A percentile compares a stretch with the other conserved stretches of the same genome.
Conservation (phyloP, 2,329 filamentous ascomycete species). For the Fusarium nanum region DNA sequence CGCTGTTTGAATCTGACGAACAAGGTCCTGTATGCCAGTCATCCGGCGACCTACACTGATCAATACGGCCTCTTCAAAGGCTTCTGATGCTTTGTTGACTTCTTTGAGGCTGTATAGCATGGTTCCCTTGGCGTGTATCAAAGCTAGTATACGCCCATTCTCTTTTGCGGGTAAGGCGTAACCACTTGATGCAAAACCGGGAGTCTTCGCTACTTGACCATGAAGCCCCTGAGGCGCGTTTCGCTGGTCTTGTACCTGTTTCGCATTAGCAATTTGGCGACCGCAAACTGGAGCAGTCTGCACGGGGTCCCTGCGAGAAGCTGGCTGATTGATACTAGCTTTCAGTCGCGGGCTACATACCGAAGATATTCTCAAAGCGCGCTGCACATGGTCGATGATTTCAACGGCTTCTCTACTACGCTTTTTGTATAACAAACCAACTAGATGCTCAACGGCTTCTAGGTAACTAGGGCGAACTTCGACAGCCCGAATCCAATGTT, state of each 20-base stretch:
- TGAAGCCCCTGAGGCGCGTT: constrained; percentile 21
- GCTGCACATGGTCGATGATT: constrained; percentile 87
- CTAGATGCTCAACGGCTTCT: constrained; percentile 93
- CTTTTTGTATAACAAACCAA: constrained; percentile 87
- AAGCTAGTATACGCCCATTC: constrained; percentile 91
- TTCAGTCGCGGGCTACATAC: constrained; percentile 17
- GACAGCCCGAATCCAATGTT: constrained; percentile 87
- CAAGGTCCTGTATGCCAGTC: constrained; percentile 79
- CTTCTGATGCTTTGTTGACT: constrained; percentile 80
- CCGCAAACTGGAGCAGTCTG: constrained; percentile 10
- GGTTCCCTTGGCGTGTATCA: constrained; percentile 98
- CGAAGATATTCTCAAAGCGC: constrained; percentile 66
- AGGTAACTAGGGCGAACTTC: constrained; percentile 87
- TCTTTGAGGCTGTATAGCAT: constrained; percentile 94
- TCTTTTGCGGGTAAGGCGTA: constrained; percentile 87
- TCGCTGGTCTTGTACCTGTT: constrained; percentile 43
- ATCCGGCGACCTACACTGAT: constrained; percentile 82
- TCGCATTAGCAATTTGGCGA: constrained; percentile 40
- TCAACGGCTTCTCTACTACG: constrained; percentile 86
- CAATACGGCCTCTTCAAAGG: constrained; percentile 94
- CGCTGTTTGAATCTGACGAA: constrained; percentile 79
- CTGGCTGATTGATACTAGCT: background rate
- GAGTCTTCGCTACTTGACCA: constrained; percentile 35
- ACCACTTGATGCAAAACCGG: constrained; percentile 61
- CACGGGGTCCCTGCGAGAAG: constrained; percentile 20